phyloP scores from a whole-genome alignment of 2,329 filamentous ascomycete species.

The Fusarium chaquense region DNA sequence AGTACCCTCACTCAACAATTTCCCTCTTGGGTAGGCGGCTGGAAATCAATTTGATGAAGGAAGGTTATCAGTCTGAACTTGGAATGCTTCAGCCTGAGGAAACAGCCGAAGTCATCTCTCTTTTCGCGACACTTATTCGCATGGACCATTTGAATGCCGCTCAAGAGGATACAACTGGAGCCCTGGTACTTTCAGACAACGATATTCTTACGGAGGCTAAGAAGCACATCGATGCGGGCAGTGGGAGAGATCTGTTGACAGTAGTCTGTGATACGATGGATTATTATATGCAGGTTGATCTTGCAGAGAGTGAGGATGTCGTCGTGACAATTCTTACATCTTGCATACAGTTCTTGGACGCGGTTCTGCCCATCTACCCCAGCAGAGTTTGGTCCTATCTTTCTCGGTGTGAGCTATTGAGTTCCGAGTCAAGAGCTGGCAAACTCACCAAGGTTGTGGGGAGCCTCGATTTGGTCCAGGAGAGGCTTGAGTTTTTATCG shows the following conservation, averaged over 20 bases:
- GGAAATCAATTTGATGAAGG: conserved; percentile 73
- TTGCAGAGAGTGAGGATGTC: conserved; percentile 68
- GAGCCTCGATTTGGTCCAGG: conserved; percentile 81
- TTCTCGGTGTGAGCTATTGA: conserved; percentile 82
- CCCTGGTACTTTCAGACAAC: conserved; percentile 52
- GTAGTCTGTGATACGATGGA: conserved; percentile 90
- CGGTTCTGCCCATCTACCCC: conserved; percentile 79
- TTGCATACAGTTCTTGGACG: conserved; percentile 83
- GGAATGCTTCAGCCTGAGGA: conserved; percentile 69
- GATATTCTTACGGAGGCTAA: conserved; percentile 67
- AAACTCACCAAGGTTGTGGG: conserved; percentile 83
- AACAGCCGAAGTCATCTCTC: conserved; percentile 77
- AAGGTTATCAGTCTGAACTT: conserved; percentile 65
- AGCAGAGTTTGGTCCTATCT: conserved; percentile 92
- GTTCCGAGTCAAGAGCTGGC: conserved; percentile 79
- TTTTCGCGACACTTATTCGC: conserved; percentile 78
- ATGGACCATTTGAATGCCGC: conserved; percentile 58
- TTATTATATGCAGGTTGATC: conserved; percentile 69
- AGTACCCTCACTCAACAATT: conserved; percentile 83
- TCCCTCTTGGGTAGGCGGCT: conserved; percentile 82
- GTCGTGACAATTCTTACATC: conserved; percentile 75
- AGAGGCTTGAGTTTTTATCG: conserved; percentile 81
- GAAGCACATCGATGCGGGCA: conserved; percentile 62
- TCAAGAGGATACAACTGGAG: conserved; percentile 41
- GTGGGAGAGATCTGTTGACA: conserved; percentile 79